phyloP scores from a whole-genome alignment of 768 basidiomycete species.

The Lactifluus subvellereus region DNA sequence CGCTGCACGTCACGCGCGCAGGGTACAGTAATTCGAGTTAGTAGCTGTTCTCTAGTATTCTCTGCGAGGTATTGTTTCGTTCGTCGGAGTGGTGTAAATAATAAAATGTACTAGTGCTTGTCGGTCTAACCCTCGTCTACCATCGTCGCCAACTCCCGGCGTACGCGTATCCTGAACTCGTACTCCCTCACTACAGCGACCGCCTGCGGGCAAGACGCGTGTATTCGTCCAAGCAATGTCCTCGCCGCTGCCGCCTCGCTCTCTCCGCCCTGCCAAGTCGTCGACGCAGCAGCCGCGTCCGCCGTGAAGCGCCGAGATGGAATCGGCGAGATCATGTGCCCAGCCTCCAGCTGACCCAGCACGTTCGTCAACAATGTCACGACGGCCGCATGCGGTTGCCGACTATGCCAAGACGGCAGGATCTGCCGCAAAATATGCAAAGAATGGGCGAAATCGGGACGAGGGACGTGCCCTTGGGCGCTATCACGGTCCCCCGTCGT shows the following conservation, averaged over 20 bases:
- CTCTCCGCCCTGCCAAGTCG: slow-evolving; percentile 10
- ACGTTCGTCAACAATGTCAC: slow-evolving; percentile 44
- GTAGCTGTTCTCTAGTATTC: slow-evolving; percentile 6
- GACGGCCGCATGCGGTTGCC: slow-evolving; percentile 55
- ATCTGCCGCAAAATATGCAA: slow-evolving; percentile 57
- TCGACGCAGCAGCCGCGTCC: slow-evolving; percentile 26
- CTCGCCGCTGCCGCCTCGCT: slow-evolving; percentile 8
- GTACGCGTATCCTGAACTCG: slow-evolving; percentile 45
- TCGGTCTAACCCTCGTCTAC: slow-evolving; percentile 13
- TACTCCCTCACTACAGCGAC: slow-evolving; percentile 43
- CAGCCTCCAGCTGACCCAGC: slow-evolving; percentile 44
- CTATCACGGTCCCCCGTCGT: neutral
- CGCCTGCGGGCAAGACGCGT: slow-evolving; percentile 32
- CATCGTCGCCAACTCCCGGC: slow-evolving; percentile 14
- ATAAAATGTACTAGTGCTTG: slow-evolving; percentile 23
- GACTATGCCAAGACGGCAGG: slow-evolving; percentile 56
- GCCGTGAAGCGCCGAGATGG: slow-evolving; percentile 22
- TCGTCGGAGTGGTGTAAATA: slow-evolving; percentile 19
- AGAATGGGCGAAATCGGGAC: slow-evolving; percentile 50
- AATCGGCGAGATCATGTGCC: slow-evolving; percentile 44
- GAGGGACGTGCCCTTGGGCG: slow-evolving; percentile 12
- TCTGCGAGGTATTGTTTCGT: slow-evolving; percentile 1
- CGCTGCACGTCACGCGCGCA: neutral
- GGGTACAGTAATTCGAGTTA: neutral
- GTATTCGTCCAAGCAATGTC: slow-evolving; percentile 14